Evolutionary conservation across 169 alveolate species (phyloP), one percentile per base, ranked within the genome.

Genomic region (Plasmodium inui): DNA sequence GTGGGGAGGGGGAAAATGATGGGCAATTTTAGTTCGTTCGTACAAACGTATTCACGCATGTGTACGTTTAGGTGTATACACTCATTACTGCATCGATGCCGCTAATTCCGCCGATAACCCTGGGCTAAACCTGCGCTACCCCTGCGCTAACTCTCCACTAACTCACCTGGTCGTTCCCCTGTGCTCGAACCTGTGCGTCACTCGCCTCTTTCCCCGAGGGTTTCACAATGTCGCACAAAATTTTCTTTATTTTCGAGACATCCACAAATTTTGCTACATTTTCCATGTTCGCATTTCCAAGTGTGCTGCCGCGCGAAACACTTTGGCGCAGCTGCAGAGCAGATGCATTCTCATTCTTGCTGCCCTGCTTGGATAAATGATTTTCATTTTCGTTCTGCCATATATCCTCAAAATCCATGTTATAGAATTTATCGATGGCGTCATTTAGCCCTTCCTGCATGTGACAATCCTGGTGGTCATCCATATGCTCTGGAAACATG

Each of bases 341-440:
- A 79, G 94, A 37, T 9, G 53, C 73, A 53, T 88, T 53, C 34
- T 74, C 84, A 78, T 32, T 46, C 30, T 85, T 85, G 67, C 93
- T 85, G 19, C 44, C 86, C n/a, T 74, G 55, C 41, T 85, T 85
- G 26, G 84, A 73, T 22, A 85, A 22, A 72, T 84, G 28, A n/a
- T 88, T 61, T 28, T 78, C 57, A 78, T 70, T 88, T 17, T 78
- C 89, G 82, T 78, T 88, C 72, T 88, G 82, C 94, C 94, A 88
- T 28, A 88, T 67, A 57, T 88, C 89, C 19, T 88, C 94, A 78
- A 88, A 88, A 30, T 88, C 83, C 94, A 88, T 88, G 32, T 88
- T 76, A 55, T 88, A 88, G 82, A 61, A 88, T 88, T 88, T 88
- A 79, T 88, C 94, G 39, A 88, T 88, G 26, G 94, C 88, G 26